phyloP scores from a whole-genome alignment of 495 filamentous ascomycete species.

The Parmelia sp. region DNA sequence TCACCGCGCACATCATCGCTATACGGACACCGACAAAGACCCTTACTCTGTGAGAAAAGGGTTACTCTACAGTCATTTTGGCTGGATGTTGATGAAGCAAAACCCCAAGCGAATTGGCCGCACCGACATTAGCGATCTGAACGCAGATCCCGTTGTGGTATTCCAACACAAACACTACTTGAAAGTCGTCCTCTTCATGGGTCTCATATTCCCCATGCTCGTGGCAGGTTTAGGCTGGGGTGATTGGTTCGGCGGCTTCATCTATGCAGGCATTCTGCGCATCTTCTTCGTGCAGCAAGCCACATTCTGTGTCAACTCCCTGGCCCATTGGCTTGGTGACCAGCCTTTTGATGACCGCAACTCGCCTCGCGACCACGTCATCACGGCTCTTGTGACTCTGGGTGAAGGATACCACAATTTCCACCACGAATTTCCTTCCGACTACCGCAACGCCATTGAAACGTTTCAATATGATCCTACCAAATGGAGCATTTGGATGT shows the following conservation, averaged over 20 bases:
- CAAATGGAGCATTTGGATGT: constrained; percentile 93
- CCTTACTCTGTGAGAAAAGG: constrained; percentile 95
- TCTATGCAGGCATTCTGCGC: constrained; percentile 92
- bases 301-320: constrained; percentile 98
- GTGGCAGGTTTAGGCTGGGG: constrained; percentile 83
- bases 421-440: constrained; percentile 98
- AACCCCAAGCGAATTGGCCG: constrained; percentile 90
- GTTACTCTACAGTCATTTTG: constrained; percentile 40
- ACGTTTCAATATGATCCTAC: constrained; percentile 99
- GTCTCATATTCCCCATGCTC: constrained; percentile 72
- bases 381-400: constrained; percentile 91
- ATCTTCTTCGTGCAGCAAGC: constrained; percentile 99
- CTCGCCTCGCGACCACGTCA: constrained; percentile 91
- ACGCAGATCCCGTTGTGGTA: constrained; percentile 87
- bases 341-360: constrained; percentile 99
- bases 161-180: constrained; percentile 96
- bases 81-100: constrained; percentile 92
- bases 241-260: constrained; percentile 85
- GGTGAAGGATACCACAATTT: constrained; percentile 95
- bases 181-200: constrained; percentile 82
- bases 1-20: constrained; percentile 96
- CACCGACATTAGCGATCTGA: constrained; percentile 93
- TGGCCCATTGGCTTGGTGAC: constrained; percentile 98
- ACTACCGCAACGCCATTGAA: constrained; percentile 97
- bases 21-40: constrained; percentile 98